These are phyloP conservation scores for Phyllosticta citribraziliensis DNA, from an alignment of 2,329 filamentous ascomycete species.

Conservation along the genomic window DNA sequence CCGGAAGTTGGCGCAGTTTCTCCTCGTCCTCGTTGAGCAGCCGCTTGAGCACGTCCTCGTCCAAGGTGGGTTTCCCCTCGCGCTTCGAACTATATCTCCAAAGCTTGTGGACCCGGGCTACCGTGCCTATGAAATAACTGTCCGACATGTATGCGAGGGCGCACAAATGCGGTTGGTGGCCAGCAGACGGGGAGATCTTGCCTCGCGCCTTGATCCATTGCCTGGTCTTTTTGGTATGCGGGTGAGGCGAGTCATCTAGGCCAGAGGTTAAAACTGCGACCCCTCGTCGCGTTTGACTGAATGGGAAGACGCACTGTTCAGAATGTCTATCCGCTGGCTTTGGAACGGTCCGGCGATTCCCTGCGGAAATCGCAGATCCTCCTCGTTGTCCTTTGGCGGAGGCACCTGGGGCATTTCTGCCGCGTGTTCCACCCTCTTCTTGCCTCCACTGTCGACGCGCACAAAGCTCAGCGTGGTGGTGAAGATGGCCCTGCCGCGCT, in stretches of 20 bases:
- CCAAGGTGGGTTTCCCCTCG: conserved; percentile 27
- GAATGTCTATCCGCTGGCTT: conserved; percentile 45
- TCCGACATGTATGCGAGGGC: conserved; percentile 92
- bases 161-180: conserved; percentile 69
- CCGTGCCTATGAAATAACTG: conserved; percentile 85
- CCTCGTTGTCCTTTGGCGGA: conserved; percentile 32
- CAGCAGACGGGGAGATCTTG: conserved; percentile 60
- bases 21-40: conserved; percentile 36
- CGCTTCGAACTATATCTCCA: conserved; percentile 56
- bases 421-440: conserved; percentile 55
- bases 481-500: conserved; percentile 83
- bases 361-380: conserved; percentile 20
- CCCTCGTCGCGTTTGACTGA: background rate
- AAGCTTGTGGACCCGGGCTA: conserved; percentile 69
- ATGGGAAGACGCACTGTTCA: conserved; percentile 37
- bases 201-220: conserved; percentile 68
- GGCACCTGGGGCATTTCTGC: conserved; percentile 41
- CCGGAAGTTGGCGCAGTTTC: conserved; percentile 31
- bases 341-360: conserved; percentile 45
- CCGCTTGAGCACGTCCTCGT: conserved; percentile 35
- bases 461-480: conserved; percentile 90
- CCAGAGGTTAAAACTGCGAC: background rate
- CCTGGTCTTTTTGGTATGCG: conserved; percentile 55
- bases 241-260: conserved; percentile 37
- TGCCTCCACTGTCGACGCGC: conserved; percentile 50